phyloP scores from a whole-genome alignment of 306 rosid species.

The Gynostemma pentaphyllum region DNA sequence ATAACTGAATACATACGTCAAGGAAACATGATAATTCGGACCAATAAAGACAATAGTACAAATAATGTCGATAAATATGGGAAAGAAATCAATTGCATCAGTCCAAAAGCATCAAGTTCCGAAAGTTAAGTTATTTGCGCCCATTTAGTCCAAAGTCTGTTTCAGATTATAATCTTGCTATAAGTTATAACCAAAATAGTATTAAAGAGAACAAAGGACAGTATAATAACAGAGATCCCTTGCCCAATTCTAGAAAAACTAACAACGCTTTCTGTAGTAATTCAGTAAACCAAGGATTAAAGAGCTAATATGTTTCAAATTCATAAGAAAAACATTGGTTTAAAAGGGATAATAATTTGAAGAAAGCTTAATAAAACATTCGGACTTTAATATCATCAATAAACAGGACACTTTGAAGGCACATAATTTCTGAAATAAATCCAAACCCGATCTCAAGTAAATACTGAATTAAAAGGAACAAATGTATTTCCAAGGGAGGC shows the following conservation, averaged over 20 bases:
- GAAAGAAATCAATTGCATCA: not conserved
- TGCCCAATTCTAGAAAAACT: not conserved
- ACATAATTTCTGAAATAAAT: not conserved
- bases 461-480: not conserved
- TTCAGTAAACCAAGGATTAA: not conserved
- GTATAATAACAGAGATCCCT: not conserved
- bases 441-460: not conserved
- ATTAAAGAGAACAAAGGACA: not conserved
- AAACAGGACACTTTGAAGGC: not conserved
- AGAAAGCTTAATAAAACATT: not conserved
- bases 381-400: not conserved
- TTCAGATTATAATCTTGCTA: not conserved
- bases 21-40: constrained; percentile 27
- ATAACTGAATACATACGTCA: constrained; percentile 55
- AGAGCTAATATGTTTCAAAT: not conserved
- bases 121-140: not conserved
- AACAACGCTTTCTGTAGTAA: not conserved
- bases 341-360: not conserved
- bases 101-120: not conserved
- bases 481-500: not conserved
- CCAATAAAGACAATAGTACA: not conserved
- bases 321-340: not conserved
- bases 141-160: not conserved
- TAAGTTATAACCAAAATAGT: not conserved
- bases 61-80: not conserved